Evolutionary conservation across 116 monocot genomes (phyloP), one percentile per base, ranked within the genome.

Genomic region (Zostera marina): DNA sequence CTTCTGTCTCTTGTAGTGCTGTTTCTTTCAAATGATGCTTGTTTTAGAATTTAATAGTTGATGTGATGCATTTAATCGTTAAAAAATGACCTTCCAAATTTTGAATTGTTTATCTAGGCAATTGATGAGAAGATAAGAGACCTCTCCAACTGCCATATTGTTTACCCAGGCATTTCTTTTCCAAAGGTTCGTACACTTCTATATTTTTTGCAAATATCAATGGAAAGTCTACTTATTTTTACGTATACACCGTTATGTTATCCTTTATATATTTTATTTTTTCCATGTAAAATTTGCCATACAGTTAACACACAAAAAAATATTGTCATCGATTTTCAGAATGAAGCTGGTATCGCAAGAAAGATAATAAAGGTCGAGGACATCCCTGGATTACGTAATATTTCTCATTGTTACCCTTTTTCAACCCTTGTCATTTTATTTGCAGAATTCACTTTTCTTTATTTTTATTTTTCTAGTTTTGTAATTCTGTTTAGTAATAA

Each of bases 51-150:
- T 51, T 51, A 19, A 51, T 9, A 19, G 49, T 21, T 51, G 16
- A 20, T 14, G n/a, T 51, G 16, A 20, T 32, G 32, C 32, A 32
- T 32, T 32, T 32, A 32, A 5, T 32, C 5, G 32, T 32, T 32
- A 8, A 51, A 51, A 19, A 8, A 51, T 19, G 6, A 51, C 20
- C 21, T 19, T 19, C 13, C 19, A 51, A 19, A 39, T 56, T n/a
- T 3, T 39, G 15, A 38, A 39, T n/a, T 56, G n/a, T 32, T 39
- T 32, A 12, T 53, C 65, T 75, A 98, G 98, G 86, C 90, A 60
- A 90, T 98, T 59, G 98, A 98, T 72, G 98, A 98, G 76, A 98
- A 90, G 71, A 98, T 98, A 52, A 78, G 83, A 65, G 90, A 98
- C 64, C 83, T 98, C 21, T 98, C 98, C 46, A 89, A 98, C 66